Evolutionary conservation across 768 basidiomycete genomes (phyloP), one percentile per base, ranked within the genome.

Genomic region (Tricholoma flavovirens): DNA sequence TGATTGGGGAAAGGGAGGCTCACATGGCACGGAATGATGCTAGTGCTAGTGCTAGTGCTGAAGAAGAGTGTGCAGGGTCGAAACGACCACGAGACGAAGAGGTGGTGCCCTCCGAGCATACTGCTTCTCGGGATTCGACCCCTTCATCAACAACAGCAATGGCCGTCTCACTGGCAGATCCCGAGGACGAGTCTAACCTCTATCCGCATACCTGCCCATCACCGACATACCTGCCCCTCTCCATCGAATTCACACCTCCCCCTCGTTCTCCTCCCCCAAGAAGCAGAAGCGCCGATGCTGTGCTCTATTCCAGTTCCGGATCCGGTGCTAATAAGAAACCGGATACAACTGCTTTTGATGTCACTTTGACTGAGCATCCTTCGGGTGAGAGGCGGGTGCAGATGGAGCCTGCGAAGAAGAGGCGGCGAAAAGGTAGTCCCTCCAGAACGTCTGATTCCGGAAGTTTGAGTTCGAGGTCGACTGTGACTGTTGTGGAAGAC

Each of bases 1-100:
- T 72, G n/a, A 56, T 69, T 19, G 61, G 58, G 10, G 66, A 66
- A 38, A 60, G 60, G 42, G 58, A 56, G 52, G 52, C 42, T 11
- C 30, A 32, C 17, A 19, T 48, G 29, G 56, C 7, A 3, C 30
- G n/a, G 46, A 48, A 38, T 49, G 55, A n/a, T 48, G 59, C 59
- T 38, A 55, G 49, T 19, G 35, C 58, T 29, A 59, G 46, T 32
- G 17, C 40, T 3, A 40, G 57, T 22, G 36, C 58, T 36, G 56
- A 58, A 32, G 14, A 21, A 26, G 57, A 55, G 29, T 48, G 56
- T 15, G 53, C 50, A 14, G 48, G 56, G 36, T 4, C 5, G 48
- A 38, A 56, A 26, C 19, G 2, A 22, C 32, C 60, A 55, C 8
- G 32, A 21, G 30, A 15, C 35, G 29, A 36, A n/a, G 19, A 52